Conservation (phyloP, 371 early-diverging fungal species). For the Gilbertella persicaria region DNA sequence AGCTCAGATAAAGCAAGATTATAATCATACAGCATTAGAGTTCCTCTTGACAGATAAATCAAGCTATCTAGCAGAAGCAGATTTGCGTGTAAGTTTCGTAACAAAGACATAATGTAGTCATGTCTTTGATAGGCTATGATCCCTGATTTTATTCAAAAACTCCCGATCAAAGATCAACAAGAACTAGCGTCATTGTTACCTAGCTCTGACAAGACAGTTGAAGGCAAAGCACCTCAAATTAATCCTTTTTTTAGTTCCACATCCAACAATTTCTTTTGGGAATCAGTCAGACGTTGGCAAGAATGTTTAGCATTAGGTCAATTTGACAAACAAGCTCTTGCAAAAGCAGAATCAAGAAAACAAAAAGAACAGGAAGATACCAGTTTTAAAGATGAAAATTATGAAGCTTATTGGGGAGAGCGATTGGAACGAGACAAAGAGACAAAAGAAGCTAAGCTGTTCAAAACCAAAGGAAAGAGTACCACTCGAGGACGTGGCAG, state of each 20-base stretch:
- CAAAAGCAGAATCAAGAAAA: background rate
- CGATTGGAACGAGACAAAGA: slow-evolving; percentile 2
- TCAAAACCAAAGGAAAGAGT: too few species aligned
- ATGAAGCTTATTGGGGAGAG: slow-evolving; percentile 21
- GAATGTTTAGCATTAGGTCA: background rate
- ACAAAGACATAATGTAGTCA: background rate
- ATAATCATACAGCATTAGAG: background rate
- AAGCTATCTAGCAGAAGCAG: background rate
- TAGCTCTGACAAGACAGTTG: background rate
- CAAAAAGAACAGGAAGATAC: background rate
- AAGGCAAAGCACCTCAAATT: too few species aligned
- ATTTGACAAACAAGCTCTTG: background rate
- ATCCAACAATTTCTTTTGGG: slow-evolving; percentile 6
- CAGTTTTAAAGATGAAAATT: slow-evolving; percentile 18
- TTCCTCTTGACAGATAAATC: background rate
- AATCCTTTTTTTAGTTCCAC: background rate
- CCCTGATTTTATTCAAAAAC: background rate
- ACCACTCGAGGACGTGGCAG: too few species aligned
- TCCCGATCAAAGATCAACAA: background rate
- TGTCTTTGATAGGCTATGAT: background rate
- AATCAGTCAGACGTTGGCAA: slow-evolving; percentile 4
- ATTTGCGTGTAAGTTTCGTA: background rate
- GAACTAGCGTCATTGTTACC: background rate
- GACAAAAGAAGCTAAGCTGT: background rate
- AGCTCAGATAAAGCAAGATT: background rate